These are phyloP conservation scores for Pelagophyceae sp. DNA, from an alignment of 352 stramenopile genomes.

Conservation along the genomic window DNA sequence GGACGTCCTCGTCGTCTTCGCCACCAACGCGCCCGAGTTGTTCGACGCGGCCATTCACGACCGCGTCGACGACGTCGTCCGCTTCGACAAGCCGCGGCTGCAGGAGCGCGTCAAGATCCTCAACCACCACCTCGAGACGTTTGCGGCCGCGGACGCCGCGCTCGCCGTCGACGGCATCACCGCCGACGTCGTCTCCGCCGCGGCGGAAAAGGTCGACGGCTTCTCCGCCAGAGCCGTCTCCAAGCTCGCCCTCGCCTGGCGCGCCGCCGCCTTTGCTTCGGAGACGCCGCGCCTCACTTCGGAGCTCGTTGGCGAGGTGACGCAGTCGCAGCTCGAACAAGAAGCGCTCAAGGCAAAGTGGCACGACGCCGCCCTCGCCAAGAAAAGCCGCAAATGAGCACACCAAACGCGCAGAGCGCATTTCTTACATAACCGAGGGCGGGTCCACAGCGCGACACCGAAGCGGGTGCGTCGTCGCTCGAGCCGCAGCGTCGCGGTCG, in stretches of 20 bases:
- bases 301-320: constrained; percentile 65
- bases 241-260: constrained; percentile 78
- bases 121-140: constrained; percentile 51
- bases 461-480: too few relatives aligned
- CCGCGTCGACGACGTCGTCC: constrained; percentile 78
- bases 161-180: constrained; percentile 61
- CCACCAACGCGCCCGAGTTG: constrained; percentile 83
- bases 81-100: constrained; percentile 63
- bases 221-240: constrained; percentile 75
- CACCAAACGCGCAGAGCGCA: too few relatives aligned
- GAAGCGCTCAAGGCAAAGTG: not conserved
- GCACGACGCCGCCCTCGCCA: not conserved
- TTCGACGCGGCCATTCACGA: constrained; percentile 80
- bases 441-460: too few relatives aligned
- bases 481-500: too few relatives aligned
- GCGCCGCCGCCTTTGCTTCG: constrained; percentile 67
- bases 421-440: too few relatives aligned
- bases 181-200: constrained; percentile 55
- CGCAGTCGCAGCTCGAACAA: constrained; percentile 32
- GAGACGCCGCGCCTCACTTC: constrained; percentile 63
- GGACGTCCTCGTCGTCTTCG: constrained; percentile 95
- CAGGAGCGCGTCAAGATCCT: constrained; percentile 73
- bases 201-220: constrained; percentile 61
- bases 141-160: constrained; percentile 59
- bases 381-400: too few relatives aligned